Base-by-base conservation (phyloP, 768 basidiomycete species). In the Agaricus subrufescens region DNA sequence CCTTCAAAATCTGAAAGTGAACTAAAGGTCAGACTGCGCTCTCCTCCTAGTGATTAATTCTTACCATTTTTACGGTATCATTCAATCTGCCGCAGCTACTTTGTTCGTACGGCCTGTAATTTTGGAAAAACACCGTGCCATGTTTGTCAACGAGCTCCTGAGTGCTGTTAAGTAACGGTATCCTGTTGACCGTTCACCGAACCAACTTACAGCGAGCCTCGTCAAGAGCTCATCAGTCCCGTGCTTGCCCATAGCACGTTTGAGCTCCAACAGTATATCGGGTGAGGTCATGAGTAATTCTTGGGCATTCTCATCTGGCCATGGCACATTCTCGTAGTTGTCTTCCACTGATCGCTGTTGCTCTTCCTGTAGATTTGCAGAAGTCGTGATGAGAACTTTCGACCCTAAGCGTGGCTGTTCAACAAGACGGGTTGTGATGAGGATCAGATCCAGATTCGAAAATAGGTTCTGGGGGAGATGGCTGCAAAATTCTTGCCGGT, bases 401-500 rank as follows among this genome's bases (percentile, higher is more conserved):
- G n/a, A 45, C 27, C 15, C 23, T 12, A 9, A 19, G 8, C 9
- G 5, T 12, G 19, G n/a, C 19, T 25, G 1, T 30, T 53, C 46
- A 42, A 46, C 44, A 5, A 53, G 29, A 7, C 29, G 44, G 9
- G 34, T 30, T 19, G 44, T 34, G 11, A 53, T 23, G 2, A n/a
- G 10, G 29, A 23, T 31, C 4, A 53, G 9, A 26, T 53, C 44
- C 14, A 46, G 52, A 23, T 29, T 11, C 7, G 52, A 53, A 34
- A 53, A 53, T 6, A 19, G 31, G 11, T 53, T 53, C 15, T 25
- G 34, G 14, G 52, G 52, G 15, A 53, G 52, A 19, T 25, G 44
- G 7, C 58, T 44, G 11, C 65, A 44, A 37, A 64, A 56, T 11
- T 47, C 31, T 31, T 19, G 25, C 9, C 51, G 56, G 3, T 39